Evolutionary conservation across 1,284 basidiomycete species (phyloP).

Genomic region (Heterobasidion annosum): DNA sequence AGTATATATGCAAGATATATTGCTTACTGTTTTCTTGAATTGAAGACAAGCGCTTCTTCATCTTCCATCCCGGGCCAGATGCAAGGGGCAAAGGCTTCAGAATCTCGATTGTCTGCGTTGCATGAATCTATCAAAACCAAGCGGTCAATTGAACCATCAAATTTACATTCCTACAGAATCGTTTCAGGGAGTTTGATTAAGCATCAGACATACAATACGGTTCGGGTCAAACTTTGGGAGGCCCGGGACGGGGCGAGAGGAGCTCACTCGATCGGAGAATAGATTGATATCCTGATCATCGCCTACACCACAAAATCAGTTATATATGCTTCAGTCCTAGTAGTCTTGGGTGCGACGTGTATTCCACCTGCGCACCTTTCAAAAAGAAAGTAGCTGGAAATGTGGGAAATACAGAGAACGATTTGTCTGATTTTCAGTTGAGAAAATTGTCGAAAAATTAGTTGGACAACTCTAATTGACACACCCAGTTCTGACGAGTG

Average conservation of each 20-base stretch:
- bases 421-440: slow-evolving; percentile 27
- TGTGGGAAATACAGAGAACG: slow-evolving; percentile 45
- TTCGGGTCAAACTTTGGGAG: slow-evolving; percentile 60
- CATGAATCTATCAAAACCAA: slow-evolving; percentile 47
- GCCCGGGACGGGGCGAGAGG: slow-evolving; percentile 38
- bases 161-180: too few relatives aligned
- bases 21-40: slow-evolving; percentile 72
- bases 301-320: slow-evolving; percentile 19
- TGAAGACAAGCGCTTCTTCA: slow-evolving; percentile 49
- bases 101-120: slow-evolving; percentile 64
- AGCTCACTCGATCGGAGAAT: slow-evolving; percentile 45
- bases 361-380: slow-evolving; percentile 35
- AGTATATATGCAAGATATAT: neutral
- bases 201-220: slow-evolving; percentile 38
- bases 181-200: too few relatives aligned
- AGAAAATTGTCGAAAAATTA: neutral
- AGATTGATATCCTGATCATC: slow-evolving; percentile 54
- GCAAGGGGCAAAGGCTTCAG: slow-evolving; percentile 58
- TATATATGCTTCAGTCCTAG: too few relatives aligned
- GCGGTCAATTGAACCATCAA: neutral
- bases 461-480: neutral
- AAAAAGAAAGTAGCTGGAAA: slow-evolving; percentile 42
- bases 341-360: neutral
- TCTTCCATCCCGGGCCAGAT: slow-evolving; percentile 61
- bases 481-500: slow-evolving; percentile 17